These are phyloP conservation scores for Pythium coloratum DNA, from an alignment of 352 stramenopile species.

Conservation along the genomic window DNA sequence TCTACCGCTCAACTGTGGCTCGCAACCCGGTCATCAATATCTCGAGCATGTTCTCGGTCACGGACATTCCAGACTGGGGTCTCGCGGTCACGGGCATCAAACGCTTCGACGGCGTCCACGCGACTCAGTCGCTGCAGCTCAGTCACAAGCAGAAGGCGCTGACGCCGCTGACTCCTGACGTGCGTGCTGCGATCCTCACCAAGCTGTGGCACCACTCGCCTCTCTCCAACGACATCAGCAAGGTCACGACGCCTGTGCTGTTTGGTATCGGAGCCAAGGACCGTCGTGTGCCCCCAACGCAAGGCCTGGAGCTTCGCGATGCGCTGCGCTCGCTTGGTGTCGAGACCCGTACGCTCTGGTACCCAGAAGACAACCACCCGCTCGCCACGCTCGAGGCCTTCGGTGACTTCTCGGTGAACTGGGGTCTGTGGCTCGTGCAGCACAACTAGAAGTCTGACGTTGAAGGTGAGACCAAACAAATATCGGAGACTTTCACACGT, in stretches of 20 bases:
- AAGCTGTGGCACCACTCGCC: slow-evolving; percentile 90
- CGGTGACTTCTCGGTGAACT: slow-evolving; percentile 75
- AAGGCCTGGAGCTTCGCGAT: slow-evolving; percentile 94
- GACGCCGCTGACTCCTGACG: slow-evolving; percentile 39
- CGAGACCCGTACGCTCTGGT: slow-evolving; percentile 63
- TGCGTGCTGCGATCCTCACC: slow-evolving; percentile 56
- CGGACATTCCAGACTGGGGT: slow-evolving; percentile 97
- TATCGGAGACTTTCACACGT: not conserved
- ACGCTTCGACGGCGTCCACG: slow-evolving; percentile 86
- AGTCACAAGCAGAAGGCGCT: slow-evolving; percentile 26
- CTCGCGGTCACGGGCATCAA: slow-evolving; percentile 84
- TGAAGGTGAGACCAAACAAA: not conserved
- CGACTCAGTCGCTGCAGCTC: slow-evolving; percentile 51
- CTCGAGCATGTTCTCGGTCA: slow-evolving; percentile 90
- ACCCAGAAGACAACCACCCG: slow-evolving; percentile 74
- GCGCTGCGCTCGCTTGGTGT: slow-evolving; percentile 63
- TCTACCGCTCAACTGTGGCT: slow-evolving; percentile 91
- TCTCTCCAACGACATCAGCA: slow-evolving; percentile 80
- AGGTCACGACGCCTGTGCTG: slow-evolving; percentile 89
- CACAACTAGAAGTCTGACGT: slow-evolving; percentile 27
- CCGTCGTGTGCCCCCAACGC: slow-evolving; percentile 85
- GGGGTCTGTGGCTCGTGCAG: slow-evolving; percentile 69
- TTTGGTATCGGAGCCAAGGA: slow-evolving; percentile 93
- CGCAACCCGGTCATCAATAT: slow-evolving; percentile 95
- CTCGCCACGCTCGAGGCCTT: slow-evolving; percentile 65